Percentiles rank a stretch among this genome's conserved stretches.
These are phyloP conservation scores for Venturia effusa DNA, from an alignment of 2,329 filamentous ascomycete genomes.

Conservation along the genomic window DNA sequence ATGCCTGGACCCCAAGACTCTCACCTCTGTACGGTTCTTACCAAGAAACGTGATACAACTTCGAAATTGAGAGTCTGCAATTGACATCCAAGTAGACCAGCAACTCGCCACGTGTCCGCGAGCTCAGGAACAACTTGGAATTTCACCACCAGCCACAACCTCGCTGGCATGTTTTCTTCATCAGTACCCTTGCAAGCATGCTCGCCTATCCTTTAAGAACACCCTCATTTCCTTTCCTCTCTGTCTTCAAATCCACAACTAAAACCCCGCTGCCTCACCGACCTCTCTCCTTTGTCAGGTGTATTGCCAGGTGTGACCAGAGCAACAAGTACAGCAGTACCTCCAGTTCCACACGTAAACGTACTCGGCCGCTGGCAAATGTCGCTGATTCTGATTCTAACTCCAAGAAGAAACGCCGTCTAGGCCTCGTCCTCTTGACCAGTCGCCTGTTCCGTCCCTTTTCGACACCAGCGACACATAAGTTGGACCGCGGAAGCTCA, in stretches of 20 bases:
- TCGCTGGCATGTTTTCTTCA: not conserved
- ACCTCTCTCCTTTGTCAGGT: not conserved
- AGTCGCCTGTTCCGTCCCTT: conserved; percentile 60
- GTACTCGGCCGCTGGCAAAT: conserved; percentile 1
- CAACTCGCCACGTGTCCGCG: not conserved
- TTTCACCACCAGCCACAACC: not conserved
- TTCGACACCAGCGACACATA: conserved; percentile 58
- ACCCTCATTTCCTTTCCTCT: not conserved
- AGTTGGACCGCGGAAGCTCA: conserved; percentile 49
- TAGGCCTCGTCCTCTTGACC: conserved; percentile 53
- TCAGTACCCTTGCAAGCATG: not conserved
- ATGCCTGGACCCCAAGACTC: too few relatives aligned
- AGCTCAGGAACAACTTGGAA: not conserved
- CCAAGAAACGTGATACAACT: not conserved
- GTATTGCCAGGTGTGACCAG: not conserved
- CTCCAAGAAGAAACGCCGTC: conserved; percentile 51
- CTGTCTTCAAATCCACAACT: not conserved
- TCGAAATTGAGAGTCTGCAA: not conserved
- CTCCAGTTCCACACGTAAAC: conserved; percentile 2
- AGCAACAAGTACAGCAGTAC: not conserved
- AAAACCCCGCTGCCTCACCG: not conserved
- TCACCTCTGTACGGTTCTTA: not conserved
- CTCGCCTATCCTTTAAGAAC: not conserved
- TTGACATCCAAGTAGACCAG: not conserved
- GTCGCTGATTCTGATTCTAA: not conserved